Evolutionary conservation across 2,329 filamentous ascomycete genomes (phyloP).

Genomic region (Stemphylium beticola): DNA sequence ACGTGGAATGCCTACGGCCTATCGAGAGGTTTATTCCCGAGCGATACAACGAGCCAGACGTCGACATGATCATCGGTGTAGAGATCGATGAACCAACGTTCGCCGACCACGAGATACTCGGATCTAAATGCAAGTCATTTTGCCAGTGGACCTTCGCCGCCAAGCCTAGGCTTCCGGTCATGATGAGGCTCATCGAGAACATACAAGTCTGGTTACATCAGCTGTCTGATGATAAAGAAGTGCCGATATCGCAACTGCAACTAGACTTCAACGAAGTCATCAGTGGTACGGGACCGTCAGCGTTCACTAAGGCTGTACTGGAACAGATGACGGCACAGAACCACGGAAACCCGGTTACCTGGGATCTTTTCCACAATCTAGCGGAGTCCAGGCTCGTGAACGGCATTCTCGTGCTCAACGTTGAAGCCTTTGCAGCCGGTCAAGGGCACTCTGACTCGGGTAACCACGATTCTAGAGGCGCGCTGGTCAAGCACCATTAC

Average conservation of each 20-base stretch:
- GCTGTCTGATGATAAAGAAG: constrained; percentile 64
- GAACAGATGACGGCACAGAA: constrained; percentile 64
- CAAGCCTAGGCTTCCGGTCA: constrained; percentile 70
- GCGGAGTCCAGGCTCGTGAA: constrained; percentile 69
- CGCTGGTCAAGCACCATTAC: constrained; percentile 76
- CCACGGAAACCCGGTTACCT: constrained; percentile 58
- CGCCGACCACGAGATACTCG: constrained; percentile 67
- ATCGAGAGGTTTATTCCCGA: constrained; percentile 67
- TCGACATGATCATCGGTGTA: constrained; percentile 73
- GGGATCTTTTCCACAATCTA: constrained; percentile 70
- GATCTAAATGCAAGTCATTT: constrained; percentile 72
- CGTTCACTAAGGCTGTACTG: constrained; percentile 70
- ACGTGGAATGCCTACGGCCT: constrained; percentile 62
- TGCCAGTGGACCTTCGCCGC: constrained; percentile 79
- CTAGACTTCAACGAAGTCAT: constrained; percentile 77
- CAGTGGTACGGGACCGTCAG: constrained; percentile 73
- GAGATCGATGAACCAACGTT: constrained; percentile 75
- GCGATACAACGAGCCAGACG: constrained; percentile 66
- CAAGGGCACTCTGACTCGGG: constrained; percentile 76
- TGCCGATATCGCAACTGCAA: constrained; percentile 65
- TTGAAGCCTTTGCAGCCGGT: constrained; percentile 74
- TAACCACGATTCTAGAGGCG: constrained; percentile 69
- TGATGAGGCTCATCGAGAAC: constrained; percentile 71
- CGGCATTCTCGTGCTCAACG: constrained; percentile 69
- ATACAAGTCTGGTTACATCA: constrained; percentile 70